These are phyloP conservation scores for Xylaria grammica DNA, from an alignment of 495 filamentous ascomycete species.

Conservation along the genomic window DNA sequence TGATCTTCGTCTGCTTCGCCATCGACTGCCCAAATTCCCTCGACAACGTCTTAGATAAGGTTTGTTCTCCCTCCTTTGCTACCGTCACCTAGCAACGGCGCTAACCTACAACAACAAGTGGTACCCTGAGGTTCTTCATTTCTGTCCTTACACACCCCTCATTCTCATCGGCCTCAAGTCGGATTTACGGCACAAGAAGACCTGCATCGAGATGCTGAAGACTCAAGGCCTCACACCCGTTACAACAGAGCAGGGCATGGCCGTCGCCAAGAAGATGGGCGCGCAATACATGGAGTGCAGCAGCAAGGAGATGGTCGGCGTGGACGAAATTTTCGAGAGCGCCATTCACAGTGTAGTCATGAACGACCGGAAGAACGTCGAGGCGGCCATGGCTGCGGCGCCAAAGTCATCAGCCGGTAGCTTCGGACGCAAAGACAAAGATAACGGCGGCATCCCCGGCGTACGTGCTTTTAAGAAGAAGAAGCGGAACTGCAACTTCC, in stretches of 20 bases:
- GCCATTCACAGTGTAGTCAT: slow-evolving; percentile 88
- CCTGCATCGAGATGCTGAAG: slow-evolving; percentile 96
- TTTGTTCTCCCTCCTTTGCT: slow-evolving; percentile 43
- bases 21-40: slow-evolving; percentile 98
- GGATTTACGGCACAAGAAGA: slow-evolving; percentile 90
- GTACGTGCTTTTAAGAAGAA: slow-evolving; percentile 54
- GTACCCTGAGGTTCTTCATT: slow-evolving; percentile 99
- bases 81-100: background rate
- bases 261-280: slow-evolving; percentile 89
- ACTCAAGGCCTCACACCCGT: slow-evolving; percentile 96
- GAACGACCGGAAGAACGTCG: slow-evolving; percentile 61
- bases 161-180: slow-evolving; percentile 96
- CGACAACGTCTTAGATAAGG: slow-evolving; percentile 99
- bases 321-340: slow-evolving; percentile 90
- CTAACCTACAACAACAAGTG: slow-evolving; percentile 61
- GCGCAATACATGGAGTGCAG: slow-evolving; percentile 97
- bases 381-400: slow-evolving; percentile 42
- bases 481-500: slow-evolving; percentile 74
- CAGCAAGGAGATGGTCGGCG: slow-evolving; percentile 93
- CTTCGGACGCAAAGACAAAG: slow-evolving; percentile 25
- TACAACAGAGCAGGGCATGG: slow-evolving; percentile 83
- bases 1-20: slow-evolving; percentile 98
- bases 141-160: slow-evolving; percentile 95
- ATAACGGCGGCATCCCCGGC: slow-evolving; percentile 38
- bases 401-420: slow-evolving; percentile 28